A percentile compares a stretch with the other conserved stretches of the same genome.
phyloP scores from a whole-genome alignment of 2,329 filamentous ascomycete genomes.

The Aaosphaeria pasadenensis region DNA sequence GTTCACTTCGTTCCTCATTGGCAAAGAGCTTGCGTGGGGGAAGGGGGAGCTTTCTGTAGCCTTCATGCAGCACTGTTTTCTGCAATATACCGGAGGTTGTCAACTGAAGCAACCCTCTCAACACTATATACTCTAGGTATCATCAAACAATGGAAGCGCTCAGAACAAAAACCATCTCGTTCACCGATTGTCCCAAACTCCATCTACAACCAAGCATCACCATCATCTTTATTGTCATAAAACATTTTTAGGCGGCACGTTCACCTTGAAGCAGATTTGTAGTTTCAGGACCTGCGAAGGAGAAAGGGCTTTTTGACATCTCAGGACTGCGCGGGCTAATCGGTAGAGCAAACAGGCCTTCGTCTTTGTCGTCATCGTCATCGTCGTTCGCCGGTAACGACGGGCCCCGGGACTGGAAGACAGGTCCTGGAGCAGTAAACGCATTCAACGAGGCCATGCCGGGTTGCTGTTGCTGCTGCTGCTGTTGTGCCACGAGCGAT shows the following conservation, averaged over 20 bases:
- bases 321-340: conserved; percentile 85
- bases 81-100: no score
- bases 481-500: conserved; percentile 40
- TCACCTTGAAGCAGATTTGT: conserved; percentile 29
- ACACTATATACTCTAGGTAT: conserved; percentile 20
- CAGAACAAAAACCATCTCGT: not conserved
- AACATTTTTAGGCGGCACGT: conserved; percentile 18
- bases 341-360: conserved; percentile 83
- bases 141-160: conserved; percentile 13
- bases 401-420: conserved; percentile 28
- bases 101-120: conserved; percentile 1
- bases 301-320: conserved; percentile 80
- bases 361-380: conserved; percentile 60
- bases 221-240: not conserved
- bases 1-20: no score
- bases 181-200: conserved; percentile 7
- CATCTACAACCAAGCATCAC: conserved; percentile 1
- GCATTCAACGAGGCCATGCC: conserved; percentile 47
- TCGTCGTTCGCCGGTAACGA: conserved; percentile 45
- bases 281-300: conserved; percentile 44
- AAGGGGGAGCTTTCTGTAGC: no score
- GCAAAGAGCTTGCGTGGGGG: no score
- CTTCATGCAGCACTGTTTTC: no score
- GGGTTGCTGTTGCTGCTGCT: conserved; percentile 20
- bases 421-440: conserved; percentile 30